Evolutionary conservation across 768 basidiomycete genomes (phyloP), one percentile per base, ranked within the genome.

Genomic region (Auricularia heimuer): DNA sequence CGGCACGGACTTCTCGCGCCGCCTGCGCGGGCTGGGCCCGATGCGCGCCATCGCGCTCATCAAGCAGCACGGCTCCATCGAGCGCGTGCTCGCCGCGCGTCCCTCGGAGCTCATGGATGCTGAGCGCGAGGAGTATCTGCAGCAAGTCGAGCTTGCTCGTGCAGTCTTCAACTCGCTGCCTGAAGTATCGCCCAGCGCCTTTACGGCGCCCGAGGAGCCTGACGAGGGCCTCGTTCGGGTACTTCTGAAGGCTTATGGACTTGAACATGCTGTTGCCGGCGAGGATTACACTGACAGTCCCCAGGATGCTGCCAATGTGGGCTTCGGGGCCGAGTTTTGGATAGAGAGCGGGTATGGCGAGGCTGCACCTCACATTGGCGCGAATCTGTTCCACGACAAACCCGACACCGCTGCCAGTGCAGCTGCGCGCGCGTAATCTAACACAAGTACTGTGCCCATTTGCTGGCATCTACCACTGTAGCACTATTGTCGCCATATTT

Each of bases 1-100:
- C 10, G 94, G 94, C 11, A 96, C 94, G 2, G 94, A 97, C 74
- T 95, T 96, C 69, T 88, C 91, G 0, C 84, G 87, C 58, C 85
- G 94, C 3, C 90, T 97, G 65, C 88, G 83, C 64, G 86, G 88
- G 66, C 78, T 96, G 1, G 94, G 94, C 0, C 93, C 94, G 1
- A 71, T 77, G 0, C 86, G 85, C 2, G 92, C 92, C 1, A 84
- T 92, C 70, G 86, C 85, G 69, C 83, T 89, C 67, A 90, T 96
- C 62, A 82, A 81, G 62, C 77, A 83, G 68, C 76, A 93, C 71
- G 85, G 85, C 3, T 80, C 82, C 6, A 94, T 96, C 68, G 92
- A 94, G 73, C 75, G 78, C 4, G 78, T 93, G 37, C 74, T 94
- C 21, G 77, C 81, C 66, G 70, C 71, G 16, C 81, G 82, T 69